These are phyloP conservation scores for Aspergillus arachidicola DNA, from an alignment of 2,329 filamentous ascomycete genomes.

Conservation along the genomic window DNA sequence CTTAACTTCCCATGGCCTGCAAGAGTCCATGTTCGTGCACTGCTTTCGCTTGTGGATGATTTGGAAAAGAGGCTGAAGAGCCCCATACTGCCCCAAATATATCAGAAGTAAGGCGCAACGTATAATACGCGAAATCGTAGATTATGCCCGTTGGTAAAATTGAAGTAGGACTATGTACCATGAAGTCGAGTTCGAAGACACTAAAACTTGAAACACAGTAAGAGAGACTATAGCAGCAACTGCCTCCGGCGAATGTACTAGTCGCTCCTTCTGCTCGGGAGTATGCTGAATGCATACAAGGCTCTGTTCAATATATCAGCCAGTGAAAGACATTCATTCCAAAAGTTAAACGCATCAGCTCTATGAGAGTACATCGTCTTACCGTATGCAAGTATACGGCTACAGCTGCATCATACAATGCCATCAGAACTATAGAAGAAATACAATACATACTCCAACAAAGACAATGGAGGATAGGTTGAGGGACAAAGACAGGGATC, in stretches of 20 bases:
- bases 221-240: background rate
- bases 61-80: slow-evolving; percentile 15
- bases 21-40: background rate
- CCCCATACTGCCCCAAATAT: slow-evolving; percentile 12
- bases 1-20: background rate
- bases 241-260: background rate
- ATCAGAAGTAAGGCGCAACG: background rate
- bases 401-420: slow-evolving; percentile 7
- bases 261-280: slow-evolving; percentile 6
- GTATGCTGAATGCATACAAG: background rate
- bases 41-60: slow-evolving; percentile 10
- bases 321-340: background rate
- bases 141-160: background rate
- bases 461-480: background rate
- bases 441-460: slow-evolving; percentile 5
- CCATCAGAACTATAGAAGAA: slow-evolving; percentile 6
- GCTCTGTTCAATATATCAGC: background rate
- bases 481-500: slow-evolving; percentile 7
- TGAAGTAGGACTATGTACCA: background rate
- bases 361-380: background rate
- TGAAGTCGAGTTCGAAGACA: background rate
- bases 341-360: background rate
- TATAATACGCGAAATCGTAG: background rate
- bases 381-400: slow-evolving; percentile 11
- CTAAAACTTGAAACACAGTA: background rate